Evolutionary conservation across 2,329 filamentous ascomycete species (phyloP), one percentile per base, ranked within the genome.

Genomic region (Aphanoascus verrucosus): DNA sequence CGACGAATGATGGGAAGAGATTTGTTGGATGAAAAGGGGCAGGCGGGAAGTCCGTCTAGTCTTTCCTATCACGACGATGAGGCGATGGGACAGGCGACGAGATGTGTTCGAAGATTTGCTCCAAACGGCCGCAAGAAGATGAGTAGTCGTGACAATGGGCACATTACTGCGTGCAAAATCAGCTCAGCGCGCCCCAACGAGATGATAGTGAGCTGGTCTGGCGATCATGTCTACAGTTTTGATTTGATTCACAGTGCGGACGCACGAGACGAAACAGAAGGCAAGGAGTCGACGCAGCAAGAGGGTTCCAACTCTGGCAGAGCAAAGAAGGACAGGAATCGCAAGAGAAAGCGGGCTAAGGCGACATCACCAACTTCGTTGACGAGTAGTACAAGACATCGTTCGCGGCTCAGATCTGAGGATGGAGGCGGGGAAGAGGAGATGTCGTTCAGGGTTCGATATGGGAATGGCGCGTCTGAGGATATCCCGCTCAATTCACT

Each of bases 141-240:
- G 54, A 65, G 59, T 28, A 53, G 60, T n/a, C 61, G 64, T 14
- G 78, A 82, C 52, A 77, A 77, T 56, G 79, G 81, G 3, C 81
- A 85, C 60, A 85, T 85, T 61, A 85, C 82, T 1, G 81, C 82
- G 14, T 84, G 81, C 67, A 85, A 84, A 66, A 85, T 85, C 61
- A 84, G 81, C 59, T 80, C 85, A 66, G 80, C 79, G 7, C 77
- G 82, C 56, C 83, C 82, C 0, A 82, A 85, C 57, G 82, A 85
- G 61, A 77, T 85, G 61, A 67, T 85, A 12, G 82, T 80, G 19
- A 84, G 81, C 60, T 85, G 82, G 82, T 84, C 80, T 17, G 80
- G 79, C 19, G 81, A 84, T 57, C 75, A 80, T 57, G 81, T 85
- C 49, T 82, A 83, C 66, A 79, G 78, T 59, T 85, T 85, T 61